Evolutionary conservation across 257 asterid genomes (phyloP).

Genomic region (Fraxinus quadrangulata): DNA sequence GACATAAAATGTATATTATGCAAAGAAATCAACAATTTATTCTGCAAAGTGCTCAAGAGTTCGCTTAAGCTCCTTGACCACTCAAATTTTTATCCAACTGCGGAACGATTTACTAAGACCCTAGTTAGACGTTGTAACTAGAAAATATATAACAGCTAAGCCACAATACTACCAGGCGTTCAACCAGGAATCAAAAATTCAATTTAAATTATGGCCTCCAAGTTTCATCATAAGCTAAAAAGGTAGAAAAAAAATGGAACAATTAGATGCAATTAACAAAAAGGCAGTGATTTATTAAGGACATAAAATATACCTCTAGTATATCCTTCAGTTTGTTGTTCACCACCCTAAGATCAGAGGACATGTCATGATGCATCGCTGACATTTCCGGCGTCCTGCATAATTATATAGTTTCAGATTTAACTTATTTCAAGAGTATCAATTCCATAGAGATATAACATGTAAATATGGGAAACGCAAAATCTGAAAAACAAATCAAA

Average conservation of each 20-base stretch:
- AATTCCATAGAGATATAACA: neutral
- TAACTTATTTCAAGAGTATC: neutral
- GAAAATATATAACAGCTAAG: neutral
- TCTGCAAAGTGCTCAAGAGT: neutral
- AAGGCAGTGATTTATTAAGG: neutral
- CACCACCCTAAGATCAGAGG: constrained; percentile 74
- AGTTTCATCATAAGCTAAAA: neutral
- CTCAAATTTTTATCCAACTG: neutral
- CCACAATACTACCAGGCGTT: neutral
- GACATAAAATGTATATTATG: neutral
- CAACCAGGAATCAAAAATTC: neutral
- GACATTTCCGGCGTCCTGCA: constrained; percentile 94
- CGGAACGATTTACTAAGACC: neutral
- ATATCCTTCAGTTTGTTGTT: constrained; percentile 57
- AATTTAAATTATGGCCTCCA: neutral
- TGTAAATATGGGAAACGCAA: neutral
- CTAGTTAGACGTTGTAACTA: neutral
- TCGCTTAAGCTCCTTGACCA: neutral
- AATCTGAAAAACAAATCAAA: too few relatives aligned
- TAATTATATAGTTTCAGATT: neutral
- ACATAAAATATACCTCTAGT: constrained; percentile 55
- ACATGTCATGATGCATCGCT: constrained; percentile 87
- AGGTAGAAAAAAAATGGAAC: neutral
- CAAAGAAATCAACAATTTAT: neutral
- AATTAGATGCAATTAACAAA: neutral